A percentile compares a stretch with the other conserved stretches of the same genome.
phyloP scores from a whole-genome alignment of 1,284 basidiomycete genomes.

The Malassezia psittaci region DNA sequence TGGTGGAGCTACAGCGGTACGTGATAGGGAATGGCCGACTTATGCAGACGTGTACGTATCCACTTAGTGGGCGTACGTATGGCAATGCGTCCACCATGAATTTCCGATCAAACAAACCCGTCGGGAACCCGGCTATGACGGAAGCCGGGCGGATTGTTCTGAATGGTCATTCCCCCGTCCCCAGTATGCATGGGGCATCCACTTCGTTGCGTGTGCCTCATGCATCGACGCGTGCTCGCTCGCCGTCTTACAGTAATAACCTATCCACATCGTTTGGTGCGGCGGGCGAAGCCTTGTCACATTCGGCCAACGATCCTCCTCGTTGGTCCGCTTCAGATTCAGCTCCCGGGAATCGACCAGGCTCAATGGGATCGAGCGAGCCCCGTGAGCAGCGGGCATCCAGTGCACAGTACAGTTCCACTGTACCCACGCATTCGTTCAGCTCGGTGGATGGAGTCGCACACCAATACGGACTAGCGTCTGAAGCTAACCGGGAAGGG shows the following conservation, averaged over 20 bases:
- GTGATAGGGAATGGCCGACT: not conserved
- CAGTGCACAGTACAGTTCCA: constrained; percentile 14
- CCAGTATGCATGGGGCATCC: not conserved
- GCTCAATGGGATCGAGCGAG: not conserved
- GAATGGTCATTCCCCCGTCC: not conserved
- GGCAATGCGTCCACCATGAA: not conserved
- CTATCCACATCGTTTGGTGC: constrained; percentile 42
- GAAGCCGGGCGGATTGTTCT: constrained; percentile 14
- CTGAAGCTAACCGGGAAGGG: constrained; percentile 24
- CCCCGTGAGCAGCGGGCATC: not conserved
- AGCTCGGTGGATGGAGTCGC: constrained; percentile 55
- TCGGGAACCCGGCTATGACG: not conserved
- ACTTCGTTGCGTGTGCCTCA: not conserved
- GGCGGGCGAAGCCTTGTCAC: constrained; percentile 33
- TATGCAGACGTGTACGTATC: constrained; percentile 14
- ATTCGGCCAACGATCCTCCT: constrained; percentile 51
- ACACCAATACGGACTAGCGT: constrained; percentile 48
- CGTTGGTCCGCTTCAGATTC: constrained; percentile 27
- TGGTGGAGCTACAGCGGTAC: constrained; percentile 11
- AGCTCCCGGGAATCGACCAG: too few relatives aligned
- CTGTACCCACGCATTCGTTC: constrained; percentile 49
- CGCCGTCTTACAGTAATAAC: not conserved
- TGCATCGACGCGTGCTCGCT: not conserved
- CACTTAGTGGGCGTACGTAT: not conserved
- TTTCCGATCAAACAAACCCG: not conserved